Base-by-base conservation (phyloP, 108 stramenopile species). In the Craspedostauros australis region DNA sequence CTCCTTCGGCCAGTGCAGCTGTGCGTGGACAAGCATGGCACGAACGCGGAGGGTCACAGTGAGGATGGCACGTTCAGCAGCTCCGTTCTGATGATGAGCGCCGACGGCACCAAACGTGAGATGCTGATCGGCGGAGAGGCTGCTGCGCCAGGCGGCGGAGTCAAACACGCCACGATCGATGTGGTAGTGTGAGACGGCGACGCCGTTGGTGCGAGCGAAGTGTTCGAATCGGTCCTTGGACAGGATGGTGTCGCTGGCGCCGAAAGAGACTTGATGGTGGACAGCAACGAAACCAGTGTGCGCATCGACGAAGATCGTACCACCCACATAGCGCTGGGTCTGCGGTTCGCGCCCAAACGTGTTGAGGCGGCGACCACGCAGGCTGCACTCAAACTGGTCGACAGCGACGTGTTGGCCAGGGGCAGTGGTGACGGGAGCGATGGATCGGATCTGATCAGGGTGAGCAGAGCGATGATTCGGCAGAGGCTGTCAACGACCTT, bases 51-150 rank as follows among this genome's bases (percentile, higher is more conserved):
- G 43, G 32, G 57, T 52, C 24, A 77, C 22, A 1, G 75, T 81
- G 2, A 42, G 42, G 37, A 76, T 73, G 26, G 62, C 22, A 21
- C 71, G 62, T 37, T 76, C 74, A 15, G 73, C 73, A 14, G 70
- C 46, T 0, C 47, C 74, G 52, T 80, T 80, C 26, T 80, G 74
- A 62, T 80, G 79, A 46, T 80, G 73, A 2, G 74, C 74, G 9
- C 72, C 63, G 18, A 70, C 67, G 0, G 71, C 79, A 28, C 46
- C 38, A 39, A 75, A 72, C 5, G 38, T 34, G 21, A 67, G 57
- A 9, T 39, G 55, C 46, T 75, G 78, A 1, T 31, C 24, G 1
- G 21, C 14, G 3, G 23, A 24, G 0, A 6, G 12, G 23, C 22
- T 46, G 18, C 25, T 20, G 0, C 38, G 29, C 21, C 51, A 64